phyloP scores from a whole-genome alignment of 768 basidiomycete species.

The Rhizopogon salebrosus region DNA sequence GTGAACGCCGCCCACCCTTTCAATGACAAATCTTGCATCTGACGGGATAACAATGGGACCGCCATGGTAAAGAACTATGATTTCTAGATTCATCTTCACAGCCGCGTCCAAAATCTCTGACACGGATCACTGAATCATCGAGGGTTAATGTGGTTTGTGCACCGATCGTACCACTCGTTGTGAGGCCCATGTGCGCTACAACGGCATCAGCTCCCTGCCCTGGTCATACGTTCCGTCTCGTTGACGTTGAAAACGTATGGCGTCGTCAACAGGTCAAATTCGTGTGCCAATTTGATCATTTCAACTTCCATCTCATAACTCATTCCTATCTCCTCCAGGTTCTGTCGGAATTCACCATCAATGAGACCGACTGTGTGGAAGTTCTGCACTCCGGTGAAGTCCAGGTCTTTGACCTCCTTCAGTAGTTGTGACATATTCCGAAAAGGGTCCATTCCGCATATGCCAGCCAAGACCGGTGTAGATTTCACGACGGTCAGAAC shows the following conservation, averaged over 20 bases:
- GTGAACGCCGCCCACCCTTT: slow-evolving; percentile 9
- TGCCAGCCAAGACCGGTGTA: slow-evolving; percentile 22
- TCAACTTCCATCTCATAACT: slow-evolving; percentile 26
- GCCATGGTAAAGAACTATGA: slow-evolving; percentile 19
- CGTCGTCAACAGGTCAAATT: slow-evolving; percentile 19
- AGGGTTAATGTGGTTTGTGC: slow-evolving; percentile 18
- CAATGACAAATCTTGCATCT: slow-evolving; percentile 18
- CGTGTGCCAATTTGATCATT: slow-evolving; percentile 22
- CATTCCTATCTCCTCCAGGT: slow-evolving; percentile 26
- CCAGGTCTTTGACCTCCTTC: slow-evolving; percentile 20
- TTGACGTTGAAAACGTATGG: slow-evolving; percentile 24
- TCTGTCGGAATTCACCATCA: slow-evolving; percentile 23
- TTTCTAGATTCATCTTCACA: slow-evolving; percentile 10
- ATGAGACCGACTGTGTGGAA: slow-evolving; percentile 25
- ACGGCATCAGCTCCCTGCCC: slow-evolving; percentile 21
- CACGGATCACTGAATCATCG: slow-evolving; percentile 17
- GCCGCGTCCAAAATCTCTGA: slow-evolving; percentile 16
- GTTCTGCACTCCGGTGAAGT: slow-evolving; percentile 23
- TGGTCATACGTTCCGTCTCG: slow-evolving; percentile 20
- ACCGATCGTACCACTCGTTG: slow-evolving; percentile 21
- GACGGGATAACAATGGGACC: slow-evolving; percentile 21
- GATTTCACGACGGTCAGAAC: slow-evolving; percentile 22
- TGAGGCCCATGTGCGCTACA: slow-evolving; percentile 25
- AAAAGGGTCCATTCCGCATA: slow-evolving; percentile 25
- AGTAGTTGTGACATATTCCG: slow-evolving; percentile 21